Evolutionary conservation across 208 protist genomes (phyloP).

Genomic region (Leishmania aethiopica): DNA sequence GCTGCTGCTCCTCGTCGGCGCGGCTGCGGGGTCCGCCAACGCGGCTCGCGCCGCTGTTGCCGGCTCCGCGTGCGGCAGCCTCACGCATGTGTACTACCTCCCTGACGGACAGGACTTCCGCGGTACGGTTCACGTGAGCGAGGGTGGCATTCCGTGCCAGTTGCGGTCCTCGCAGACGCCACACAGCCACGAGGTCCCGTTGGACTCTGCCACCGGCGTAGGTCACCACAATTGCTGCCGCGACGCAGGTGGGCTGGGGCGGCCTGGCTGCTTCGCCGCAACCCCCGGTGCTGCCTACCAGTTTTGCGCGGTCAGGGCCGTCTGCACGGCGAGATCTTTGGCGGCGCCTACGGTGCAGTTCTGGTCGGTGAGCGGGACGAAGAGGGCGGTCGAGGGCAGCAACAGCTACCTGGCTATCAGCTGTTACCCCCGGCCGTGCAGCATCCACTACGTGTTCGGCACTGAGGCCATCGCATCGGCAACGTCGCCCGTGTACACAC

Average conservation of each 20-base stretch:
- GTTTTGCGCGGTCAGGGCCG: slow-evolving; percentile 55
- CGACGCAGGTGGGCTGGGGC: slow-evolving; percentile 48
- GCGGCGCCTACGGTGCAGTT: slow-evolving; percentile 34
- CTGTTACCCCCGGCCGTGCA: slow-evolving; percentile 58
- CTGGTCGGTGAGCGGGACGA: slow-evolving; percentile 32
- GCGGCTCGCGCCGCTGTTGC: not conserved
- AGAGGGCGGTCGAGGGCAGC: slow-evolving; percentile 20
- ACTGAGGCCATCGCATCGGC: slow-evolving; percentile 18
- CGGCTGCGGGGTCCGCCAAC: not conserved
- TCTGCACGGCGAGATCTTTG: slow-evolving; percentile 31
- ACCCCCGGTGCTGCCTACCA: slow-evolving; percentile 46
- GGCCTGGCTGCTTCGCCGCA: slow-evolving; percentile 59
- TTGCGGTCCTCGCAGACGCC: slow-evolving; percentile 49
- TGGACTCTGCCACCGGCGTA: slow-evolving; percentile 42
- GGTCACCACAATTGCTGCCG: slow-evolving; percentile 81
- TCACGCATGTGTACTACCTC: slow-evolving; percentile 46
- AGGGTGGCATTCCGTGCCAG: slow-evolving; percentile 54
- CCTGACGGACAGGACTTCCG: slow-evolving; percentile 63
- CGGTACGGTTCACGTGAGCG: slow-evolving; percentile 59
- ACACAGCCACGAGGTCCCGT: slow-evolving; percentile 37
- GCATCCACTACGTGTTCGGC: slow-evolving; percentile 61
- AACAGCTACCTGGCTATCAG: slow-evolving; percentile 37
- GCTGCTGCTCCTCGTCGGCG: slow-evolving; percentile 8
- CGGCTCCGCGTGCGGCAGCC: slow-evolving; percentile 24
- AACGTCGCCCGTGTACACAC: slow-evolving; percentile 24